Evolutionary conservation across 495 filamentous ascomycete genomes (phyloP), one percentile per base, ranked within the genome.

Genomic region (Clohesyomyces aquaticus): DNA sequence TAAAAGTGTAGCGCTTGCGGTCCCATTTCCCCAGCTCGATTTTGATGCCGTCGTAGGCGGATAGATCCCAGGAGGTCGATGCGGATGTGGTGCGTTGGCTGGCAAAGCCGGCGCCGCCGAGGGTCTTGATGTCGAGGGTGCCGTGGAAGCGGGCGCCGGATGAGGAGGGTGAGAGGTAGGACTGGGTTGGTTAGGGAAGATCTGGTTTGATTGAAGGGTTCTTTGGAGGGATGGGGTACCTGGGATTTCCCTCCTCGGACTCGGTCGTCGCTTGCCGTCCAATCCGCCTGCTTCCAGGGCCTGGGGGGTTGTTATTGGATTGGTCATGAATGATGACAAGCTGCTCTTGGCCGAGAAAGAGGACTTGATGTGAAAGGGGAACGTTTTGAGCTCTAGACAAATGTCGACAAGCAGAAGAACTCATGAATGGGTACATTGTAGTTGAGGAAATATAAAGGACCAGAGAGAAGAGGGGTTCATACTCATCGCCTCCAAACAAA

Each of bases 51-150:
- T 74, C 69, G 59, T 74, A 76, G 9, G 46, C 42, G 2, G 69
- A 71, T 1, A 77, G 70, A 50, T 80, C 70, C 72, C 74, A 78
- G 23, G 63, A 53, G 46, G 45, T 74, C 62, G 19, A 74, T 70
- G 16, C 63, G 64, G 49, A n/a, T n/a, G 67, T 55, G 11, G 90
- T 90, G 25, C 88, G 83, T 66, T 93, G 89, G 0, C 83, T 87
- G 0, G 91, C 90, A 71, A 95, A 96, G 3, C 91, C 91, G 0
- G 91, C 90, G 10, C 89, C 89, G 12, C 89, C 89, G 0, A 95
- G 83, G 0, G 86, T 84, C n/a, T 76, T 79, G 48, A 87, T 88
- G 72, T 93, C 89, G 4, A 95, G 82, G 18, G 76, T 75, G 10
- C 91, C 91, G 46, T 81, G 72, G 74, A 96, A 93, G 0, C 70